Evolutionary conservation across 2,329 filamentous ascomycete genomes (phyloP).

Genomic region (Orbilia ellipsospora): DNA sequence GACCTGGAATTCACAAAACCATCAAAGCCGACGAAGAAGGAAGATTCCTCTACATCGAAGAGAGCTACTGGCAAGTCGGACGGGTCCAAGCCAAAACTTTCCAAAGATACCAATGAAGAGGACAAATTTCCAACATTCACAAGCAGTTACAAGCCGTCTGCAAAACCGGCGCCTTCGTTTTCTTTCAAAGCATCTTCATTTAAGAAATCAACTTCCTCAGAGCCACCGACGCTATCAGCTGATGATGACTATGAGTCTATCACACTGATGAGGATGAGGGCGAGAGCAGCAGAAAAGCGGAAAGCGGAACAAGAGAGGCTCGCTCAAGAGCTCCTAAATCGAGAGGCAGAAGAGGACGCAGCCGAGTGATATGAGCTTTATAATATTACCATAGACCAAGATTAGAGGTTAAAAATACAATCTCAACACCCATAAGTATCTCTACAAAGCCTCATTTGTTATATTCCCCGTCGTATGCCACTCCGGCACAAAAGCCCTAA

Average conservation of each 20-base stretch:
- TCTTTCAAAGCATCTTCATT: conserved; percentile 54
- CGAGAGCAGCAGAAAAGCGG: conserved; percentile 57
- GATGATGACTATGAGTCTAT: conserved; percentile 58
- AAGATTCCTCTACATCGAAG: conserved; percentile 2
- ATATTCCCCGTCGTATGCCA: conserved; percentile 69
- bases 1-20: conserved; percentile 54
- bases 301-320: conserved; percentile 54
- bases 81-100: conserved; percentile 1
- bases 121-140: conserved; percentile 45
- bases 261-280: conserved; percentile 59
- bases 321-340: conserved; percentile 56
- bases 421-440: background rate
- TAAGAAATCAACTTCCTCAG: conserved; percentile 35
- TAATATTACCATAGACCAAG: background rate
- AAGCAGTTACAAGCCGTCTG: conserved; percentile 22
- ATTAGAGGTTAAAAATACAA: too few species aligned
- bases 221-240: conserved; percentile 3
- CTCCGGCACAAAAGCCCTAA: conserved; percentile 84
- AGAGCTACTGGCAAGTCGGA: background rate
- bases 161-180: conserved; percentile 55
- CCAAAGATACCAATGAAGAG: conserved; percentile 5
- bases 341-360: conserved; percentile 55
- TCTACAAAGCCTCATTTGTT: conserved; percentile 45
- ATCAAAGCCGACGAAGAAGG: conserved; percentile 4
- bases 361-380: background rate